phyloP scores from a whole-genome alignment of 169 alveolate species.

The Prorocentrum cordatum region DNA sequence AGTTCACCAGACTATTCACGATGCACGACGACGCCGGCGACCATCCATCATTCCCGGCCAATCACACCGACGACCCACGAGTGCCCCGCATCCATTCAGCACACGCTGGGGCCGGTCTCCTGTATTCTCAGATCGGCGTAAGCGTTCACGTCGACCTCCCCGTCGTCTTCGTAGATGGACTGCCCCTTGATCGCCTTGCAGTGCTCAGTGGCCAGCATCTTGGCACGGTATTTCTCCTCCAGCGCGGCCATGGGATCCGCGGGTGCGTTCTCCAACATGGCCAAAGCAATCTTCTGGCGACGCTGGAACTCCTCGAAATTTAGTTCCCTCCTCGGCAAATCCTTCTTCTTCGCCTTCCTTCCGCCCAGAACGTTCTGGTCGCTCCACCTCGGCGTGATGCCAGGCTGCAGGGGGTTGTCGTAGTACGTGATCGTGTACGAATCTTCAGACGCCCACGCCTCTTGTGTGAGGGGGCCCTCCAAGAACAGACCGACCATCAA shows the following conservation, averaged over 20 bases:
- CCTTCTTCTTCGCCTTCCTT: background rate
- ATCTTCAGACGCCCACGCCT: background rate
- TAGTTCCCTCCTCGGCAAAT: background rate
- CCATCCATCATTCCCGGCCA: too few relatives aligned
- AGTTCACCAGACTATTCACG: too few relatives aligned
- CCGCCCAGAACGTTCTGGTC: background rate
- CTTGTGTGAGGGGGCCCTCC: background rate
- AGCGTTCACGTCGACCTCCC: too few relatives aligned
- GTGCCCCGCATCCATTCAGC: too few relatives aligned
- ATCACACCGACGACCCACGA: too few relatives aligned
- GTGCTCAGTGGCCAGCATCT: slow-evolving; percentile 8
- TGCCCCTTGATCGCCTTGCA: too few relatives aligned
- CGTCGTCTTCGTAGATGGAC: too few relatives aligned
- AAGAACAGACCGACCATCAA: background rate
- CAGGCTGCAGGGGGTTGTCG: slow-evolving; percentile 26
- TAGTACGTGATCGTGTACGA: slow-evolving; percentile 31
- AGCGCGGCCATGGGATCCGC: slow-evolving; percentile 9
- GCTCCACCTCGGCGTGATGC: slow-evolving; percentile 22
- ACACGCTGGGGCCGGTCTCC: too few relatives aligned
- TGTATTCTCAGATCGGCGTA: too few relatives aligned
- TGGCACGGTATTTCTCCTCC: slow-evolving; percentile 12
- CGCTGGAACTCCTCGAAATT: background rate
- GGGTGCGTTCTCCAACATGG: background rate
- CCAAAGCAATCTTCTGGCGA: background rate
- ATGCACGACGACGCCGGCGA: too few relatives aligned